Percentiles rank a stretch among this genome's conserved stretches.
These are phyloP conservation scores for Rhododendron williamsianum DNA, from an alignment of 148 eudicot genomes.

Conservation along the genomic window DNA sequence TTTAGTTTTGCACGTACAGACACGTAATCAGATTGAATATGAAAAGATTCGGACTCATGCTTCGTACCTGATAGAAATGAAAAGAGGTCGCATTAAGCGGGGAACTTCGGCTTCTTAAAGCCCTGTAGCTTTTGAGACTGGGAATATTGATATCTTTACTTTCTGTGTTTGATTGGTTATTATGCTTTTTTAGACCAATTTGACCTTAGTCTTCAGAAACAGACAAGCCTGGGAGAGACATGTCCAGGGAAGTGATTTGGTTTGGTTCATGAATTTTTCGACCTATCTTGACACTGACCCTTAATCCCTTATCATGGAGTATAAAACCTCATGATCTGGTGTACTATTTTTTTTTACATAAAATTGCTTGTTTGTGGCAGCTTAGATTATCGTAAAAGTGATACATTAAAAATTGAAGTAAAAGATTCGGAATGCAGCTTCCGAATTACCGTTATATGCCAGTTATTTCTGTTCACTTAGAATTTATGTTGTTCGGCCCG, in stretches of 20 bases:
- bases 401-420: not conserved
- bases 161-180: not conserved
- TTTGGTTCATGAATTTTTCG: not conserved
- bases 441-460: not conserved
- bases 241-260: not conserved
- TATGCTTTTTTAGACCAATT: not conserved
- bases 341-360: not conserved
- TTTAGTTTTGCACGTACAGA: not conserved
- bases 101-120: not conserved
- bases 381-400: no score
- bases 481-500: no score
- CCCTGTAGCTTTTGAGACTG: not conserved
- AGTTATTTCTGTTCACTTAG: not conserved
- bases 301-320: no score
- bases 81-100: not conserved
- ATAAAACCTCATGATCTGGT: not conserved
- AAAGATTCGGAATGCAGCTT: not conserved
- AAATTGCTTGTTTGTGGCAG: not conserved
- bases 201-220: not conserved
- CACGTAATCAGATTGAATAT: not conserved
- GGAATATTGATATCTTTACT: not conserved
- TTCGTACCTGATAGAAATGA: not conserved
- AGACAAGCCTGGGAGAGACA: not conserved
- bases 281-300: no score
- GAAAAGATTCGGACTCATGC: not conserved